Conservation (phyloP, 1,284 basidiomycete genomes). For the Retiboletus flavoniger region DNA sequence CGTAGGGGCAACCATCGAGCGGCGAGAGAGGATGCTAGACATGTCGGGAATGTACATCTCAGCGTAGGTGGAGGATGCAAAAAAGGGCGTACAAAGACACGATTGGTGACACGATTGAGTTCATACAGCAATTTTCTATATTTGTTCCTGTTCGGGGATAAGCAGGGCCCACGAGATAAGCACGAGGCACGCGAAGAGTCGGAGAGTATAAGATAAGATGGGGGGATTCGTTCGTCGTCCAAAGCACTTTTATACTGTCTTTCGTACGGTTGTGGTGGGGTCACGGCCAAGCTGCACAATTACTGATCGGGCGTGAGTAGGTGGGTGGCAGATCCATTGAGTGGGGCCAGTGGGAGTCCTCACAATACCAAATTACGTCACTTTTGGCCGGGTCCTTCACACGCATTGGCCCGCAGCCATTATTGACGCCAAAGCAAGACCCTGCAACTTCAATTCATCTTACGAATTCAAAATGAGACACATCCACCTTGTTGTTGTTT, state of each 20-base stretch:
- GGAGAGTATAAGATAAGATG: not conserved
- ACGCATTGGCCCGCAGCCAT: too few species aligned
- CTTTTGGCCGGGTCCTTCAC: not conserved
- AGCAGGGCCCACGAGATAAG: not conserved
- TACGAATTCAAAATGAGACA: not conserved
- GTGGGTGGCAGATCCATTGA: too few species aligned
- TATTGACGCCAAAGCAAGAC: not conserved
- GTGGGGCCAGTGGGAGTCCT: too few species aligned
- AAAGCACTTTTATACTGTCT: not conserved
- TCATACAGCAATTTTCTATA: slow-evolving; percentile 3
- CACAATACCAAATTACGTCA: not conserved
- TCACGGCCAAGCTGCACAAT: too few species aligned
- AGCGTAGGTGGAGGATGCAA: not conserved
- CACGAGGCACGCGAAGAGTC: not conserved
- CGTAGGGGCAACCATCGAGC: slow-evolving; percentile 12
- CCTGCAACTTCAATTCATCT: not conserved
- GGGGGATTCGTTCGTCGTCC: too few species aligned
- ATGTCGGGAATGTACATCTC: slow-evolving; percentile 25
- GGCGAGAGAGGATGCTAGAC: slow-evolving; percentile 16
- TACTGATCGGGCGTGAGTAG: too few species aligned
- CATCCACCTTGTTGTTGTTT: not conserved
- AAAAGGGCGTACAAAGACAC: slow-evolving; percentile 7
- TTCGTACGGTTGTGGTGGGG: too few species aligned
- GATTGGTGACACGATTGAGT: not conserved
- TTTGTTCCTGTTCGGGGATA: not conserved